A percentile compares a stretch with the other conserved stretches of the same genome.
Conservation (phyloP, 2,329 filamentous ascomycete genomes). For the Colletotrichum australisinense region DNA sequence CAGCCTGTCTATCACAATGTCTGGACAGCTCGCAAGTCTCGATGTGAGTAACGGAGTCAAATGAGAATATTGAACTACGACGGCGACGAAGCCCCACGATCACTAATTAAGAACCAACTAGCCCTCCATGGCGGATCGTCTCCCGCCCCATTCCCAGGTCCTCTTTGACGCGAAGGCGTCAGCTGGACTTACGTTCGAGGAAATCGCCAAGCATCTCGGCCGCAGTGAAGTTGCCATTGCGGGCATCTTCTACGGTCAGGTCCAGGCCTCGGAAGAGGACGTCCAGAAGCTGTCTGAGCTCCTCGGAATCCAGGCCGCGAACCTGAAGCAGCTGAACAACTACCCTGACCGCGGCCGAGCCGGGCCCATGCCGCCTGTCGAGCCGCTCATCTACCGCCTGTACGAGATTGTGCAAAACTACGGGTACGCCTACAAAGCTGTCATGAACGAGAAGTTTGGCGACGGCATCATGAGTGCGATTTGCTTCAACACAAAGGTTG, state of each 20-base stretch:
- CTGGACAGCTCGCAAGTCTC: slow-evolving; percentile 42
- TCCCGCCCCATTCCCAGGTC: slow-evolving; percentile 76
- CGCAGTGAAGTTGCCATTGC: slow-evolving; percentile 88
- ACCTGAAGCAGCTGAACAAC: slow-evolving; percentile 72
- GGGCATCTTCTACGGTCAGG: slow-evolving; percentile 91
- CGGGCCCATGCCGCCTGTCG: slow-evolving; percentile 85
- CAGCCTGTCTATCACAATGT: not conserved
- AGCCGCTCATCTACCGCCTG: slow-evolving; percentile 88
- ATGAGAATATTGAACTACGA: not conserved
- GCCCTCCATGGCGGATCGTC: slow-evolving; percentile 74
- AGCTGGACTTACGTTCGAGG: slow-evolving; percentile 82
- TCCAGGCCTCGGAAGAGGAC: slow-evolving; percentile 78
- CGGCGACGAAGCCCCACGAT: not conserved
- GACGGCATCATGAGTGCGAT: slow-evolving; percentile 98
- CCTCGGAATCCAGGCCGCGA: slow-evolving; percentile 68
- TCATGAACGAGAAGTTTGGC: slow-evolving; percentile 94
- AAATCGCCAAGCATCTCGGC: slow-evolving; percentile 78
- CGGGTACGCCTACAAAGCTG: slow-evolving; percentile 94
- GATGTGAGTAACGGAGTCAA: slow-evolving; percentile 47
- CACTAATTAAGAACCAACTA: slow-evolving; percentile 46
- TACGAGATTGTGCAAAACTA: slow-evolving; percentile 98
- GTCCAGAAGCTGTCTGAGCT: slow-evolving; percentile 72
- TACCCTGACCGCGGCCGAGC: slow-evolving; percentile 85
- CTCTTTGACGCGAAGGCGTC: slow-evolving; percentile 86
- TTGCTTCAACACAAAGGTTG: slow-evolving; percentile 88